phyloP scores from a whole-genome alignment of 2,329 filamentous ascomycete species.

The Fusarium proliferatum region DNA sequence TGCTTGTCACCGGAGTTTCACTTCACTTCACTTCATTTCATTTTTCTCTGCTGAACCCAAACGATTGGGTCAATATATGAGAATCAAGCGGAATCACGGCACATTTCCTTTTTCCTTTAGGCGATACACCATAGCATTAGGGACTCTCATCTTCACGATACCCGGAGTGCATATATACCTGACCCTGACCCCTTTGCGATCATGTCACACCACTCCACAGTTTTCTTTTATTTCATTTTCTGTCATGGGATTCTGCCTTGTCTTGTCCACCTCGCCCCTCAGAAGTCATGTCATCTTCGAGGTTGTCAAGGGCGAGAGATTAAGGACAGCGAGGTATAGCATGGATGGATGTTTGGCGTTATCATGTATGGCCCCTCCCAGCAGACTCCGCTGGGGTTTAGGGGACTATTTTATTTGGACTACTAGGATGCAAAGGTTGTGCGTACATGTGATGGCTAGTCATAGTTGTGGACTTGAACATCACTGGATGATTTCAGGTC shows the following conservation, averaged over 20 bases:
- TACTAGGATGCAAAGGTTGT: conserved; percentile 2
- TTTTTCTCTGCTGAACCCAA: conserved; percentile 13
- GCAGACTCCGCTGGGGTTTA: not conserved
- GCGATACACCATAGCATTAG: conserved; percentile 52
- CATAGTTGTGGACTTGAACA: not conserved
- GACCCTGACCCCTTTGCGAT: conserved; percentile 48
- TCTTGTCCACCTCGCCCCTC: conserved; percentile 28
- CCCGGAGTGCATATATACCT: conserved; percentile 54
- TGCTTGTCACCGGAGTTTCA: not conserved
- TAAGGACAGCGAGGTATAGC: conserved; percentile 36
- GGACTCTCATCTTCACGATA: conserved; percentile 53
- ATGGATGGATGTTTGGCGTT: conserved; percentile 49
- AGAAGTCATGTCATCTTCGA: conserved; percentile 28
- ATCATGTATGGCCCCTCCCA: conserved; percentile 38
- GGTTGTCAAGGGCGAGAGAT: conserved; percentile 31
- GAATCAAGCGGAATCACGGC: conserved; percentile 47
- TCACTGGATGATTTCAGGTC: conserved; percentile 13
- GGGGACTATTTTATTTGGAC: conserved; percentile 30
- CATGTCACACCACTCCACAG: conserved; percentile 53
- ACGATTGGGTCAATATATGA: conserved; percentile 32
- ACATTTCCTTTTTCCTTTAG: conserved; percentile 42
- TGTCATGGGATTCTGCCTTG: conserved; percentile 22
- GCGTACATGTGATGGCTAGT: not conserved
- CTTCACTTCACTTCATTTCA: conserved; percentile 4
- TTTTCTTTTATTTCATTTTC: conserved; percentile 40